A percentile compares a stretch with the other conserved stretches of the same genome.
phyloP scores from a whole-genome alignment of 2,329 filamentous ascomycete genomes.

The Aspergillus costaricaensis region DNA sequence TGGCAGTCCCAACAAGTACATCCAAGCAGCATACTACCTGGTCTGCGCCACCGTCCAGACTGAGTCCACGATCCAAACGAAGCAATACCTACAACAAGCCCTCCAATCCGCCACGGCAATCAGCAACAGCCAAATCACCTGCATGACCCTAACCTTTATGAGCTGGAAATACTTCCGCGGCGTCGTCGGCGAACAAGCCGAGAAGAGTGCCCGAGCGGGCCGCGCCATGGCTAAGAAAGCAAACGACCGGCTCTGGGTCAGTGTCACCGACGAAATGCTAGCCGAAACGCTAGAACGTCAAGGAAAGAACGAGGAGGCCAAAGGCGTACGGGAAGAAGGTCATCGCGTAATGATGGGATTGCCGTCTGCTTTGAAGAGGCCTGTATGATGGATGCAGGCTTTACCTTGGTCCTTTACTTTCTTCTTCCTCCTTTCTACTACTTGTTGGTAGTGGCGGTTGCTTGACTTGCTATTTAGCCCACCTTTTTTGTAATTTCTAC shows the following conservation, averaged over 20 bases:
- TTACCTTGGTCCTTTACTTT: neutral
- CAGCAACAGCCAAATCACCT: slow-evolving; percentile 76
- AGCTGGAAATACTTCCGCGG: slow-evolving; percentile 78
- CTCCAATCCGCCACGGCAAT: slow-evolving; percentile 69
- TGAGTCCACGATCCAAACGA: slow-evolving; percentile 72
- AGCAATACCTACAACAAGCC: slow-evolving; percentile 73
- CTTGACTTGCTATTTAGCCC: neutral
- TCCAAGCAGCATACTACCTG: slow-evolving; percentile 76
- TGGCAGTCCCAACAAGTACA: slow-evolving; percentile 70
- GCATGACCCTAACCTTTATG: slow-evolving; percentile 83
- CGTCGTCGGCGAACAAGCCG: slow-evolving; percentile 76
- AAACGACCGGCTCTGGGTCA: slow-evolving; percentile 74
- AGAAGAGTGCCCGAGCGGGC: slow-evolving; percentile 73
- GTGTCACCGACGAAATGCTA: slow-evolving; percentile 77
- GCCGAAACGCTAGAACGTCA: slow-evolving; percentile 73
- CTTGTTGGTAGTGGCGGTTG: neutral
- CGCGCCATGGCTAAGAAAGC: slow-evolving; percentile 68
- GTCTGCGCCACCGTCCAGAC: slow-evolving; percentile 68
- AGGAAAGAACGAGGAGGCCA: slow-evolving; percentile 61
- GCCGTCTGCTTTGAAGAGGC: slow-evolving; percentile 39
- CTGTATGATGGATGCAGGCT: neutral
- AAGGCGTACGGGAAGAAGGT: slow-evolving; percentile 48
- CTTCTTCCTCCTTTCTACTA: slow-evolving; percentile 7
- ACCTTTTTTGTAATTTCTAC: neutral
- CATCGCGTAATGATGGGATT: slow-evolving; percentile 41